Conservation (phyloP, 2,329 filamentous ascomycete genomes). For the Aspergillus sp. region DNA sequence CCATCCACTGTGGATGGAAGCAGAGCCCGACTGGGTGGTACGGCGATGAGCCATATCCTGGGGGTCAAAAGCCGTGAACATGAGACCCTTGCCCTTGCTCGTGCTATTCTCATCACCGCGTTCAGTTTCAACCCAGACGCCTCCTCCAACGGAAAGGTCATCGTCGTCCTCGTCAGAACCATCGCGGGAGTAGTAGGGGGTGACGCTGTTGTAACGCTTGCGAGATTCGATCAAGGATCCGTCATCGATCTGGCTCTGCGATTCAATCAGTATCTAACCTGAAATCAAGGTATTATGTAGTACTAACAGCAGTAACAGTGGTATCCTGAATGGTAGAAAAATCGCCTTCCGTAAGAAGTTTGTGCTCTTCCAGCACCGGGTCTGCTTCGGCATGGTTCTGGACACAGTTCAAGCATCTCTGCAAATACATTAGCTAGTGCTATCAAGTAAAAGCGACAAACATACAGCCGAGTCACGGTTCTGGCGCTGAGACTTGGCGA, state of each 20-base stretch:
- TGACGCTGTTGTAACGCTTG: not conserved
- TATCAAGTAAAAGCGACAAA: slow-evolving; percentile 6
- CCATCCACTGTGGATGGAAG: too few species aligned
- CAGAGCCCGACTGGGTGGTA: slow-evolving; percentile 3
- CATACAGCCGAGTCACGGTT: slow-evolving; percentile 44
- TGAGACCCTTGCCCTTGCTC: slow-evolving; percentile 2
- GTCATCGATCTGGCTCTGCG: slow-evolving; percentile 12
- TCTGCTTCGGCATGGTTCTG: slow-evolving; percentile 29
- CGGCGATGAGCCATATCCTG: slow-evolving; percentile 14
- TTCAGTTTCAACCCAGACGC: slow-evolving; percentile 14
- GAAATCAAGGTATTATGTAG: not conserved
- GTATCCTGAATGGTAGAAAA: slow-evolving; percentile 3
- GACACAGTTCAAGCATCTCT: slow-evolving; percentile 41
- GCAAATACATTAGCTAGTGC: slow-evolving; percentile 2
- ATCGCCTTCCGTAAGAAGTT: slow-evolving; percentile 14
- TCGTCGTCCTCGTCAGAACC: slow-evolving; percentile 12
- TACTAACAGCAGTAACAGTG: slow-evolving; percentile 6
- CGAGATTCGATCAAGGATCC: slow-evolving; percentile 4
- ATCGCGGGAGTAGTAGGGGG: not conserved
- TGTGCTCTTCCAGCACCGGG: slow-evolving; percentile 28
- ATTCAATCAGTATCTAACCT: not conserved
- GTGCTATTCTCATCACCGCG: slow-evolving; percentile 1
- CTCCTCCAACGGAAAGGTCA: slow-evolving; percentile 11
- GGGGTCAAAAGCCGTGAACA: slow-evolving; percentile 16
- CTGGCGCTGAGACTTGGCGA: slow-evolving; percentile 46